These are phyloP conservation scores for Metarhizium robertsii DNA, from an alignment of 2,329 filamentous ascomycete genomes.

Conservation along the genomic window DNA sequence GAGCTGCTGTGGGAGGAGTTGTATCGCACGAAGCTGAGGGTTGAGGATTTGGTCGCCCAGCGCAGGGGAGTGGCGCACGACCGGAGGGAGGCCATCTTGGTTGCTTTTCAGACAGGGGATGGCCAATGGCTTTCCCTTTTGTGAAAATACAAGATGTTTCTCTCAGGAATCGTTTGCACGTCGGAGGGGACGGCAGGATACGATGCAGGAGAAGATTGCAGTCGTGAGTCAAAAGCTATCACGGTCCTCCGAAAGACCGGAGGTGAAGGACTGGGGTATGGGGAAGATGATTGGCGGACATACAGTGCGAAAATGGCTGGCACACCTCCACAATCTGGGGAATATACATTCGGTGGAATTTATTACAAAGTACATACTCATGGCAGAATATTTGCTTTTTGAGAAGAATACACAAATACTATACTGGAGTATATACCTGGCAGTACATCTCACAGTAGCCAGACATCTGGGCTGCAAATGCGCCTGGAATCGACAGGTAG, in stretches of 20 bases:
- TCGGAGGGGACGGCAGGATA: neutral
- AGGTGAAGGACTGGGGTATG: conserved; percentile 3
- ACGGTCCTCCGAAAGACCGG: conserved; percentile 11
- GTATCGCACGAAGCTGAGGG: conserved; percentile 23
- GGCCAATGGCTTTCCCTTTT: neutral
- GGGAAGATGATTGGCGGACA: neutral
- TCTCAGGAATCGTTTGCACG: neutral
- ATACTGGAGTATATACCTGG: no score
- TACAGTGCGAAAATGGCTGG: neutral
- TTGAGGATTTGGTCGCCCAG: conserved; percentile 21
- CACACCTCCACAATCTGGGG: no score
- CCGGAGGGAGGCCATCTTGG: conserved; percentile 36
- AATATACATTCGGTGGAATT: no score
- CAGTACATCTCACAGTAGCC: no score
- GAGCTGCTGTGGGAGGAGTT: conserved; percentile 52
- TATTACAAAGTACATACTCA: neutral
- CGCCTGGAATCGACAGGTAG: no score
- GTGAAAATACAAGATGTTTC: neutral
- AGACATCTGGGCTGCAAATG: no score
- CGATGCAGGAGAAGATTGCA: neutral
- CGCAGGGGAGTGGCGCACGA: conserved; percentile 30
- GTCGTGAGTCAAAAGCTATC: neutral
- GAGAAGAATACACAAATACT: no score
- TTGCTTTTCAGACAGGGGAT: neutral
- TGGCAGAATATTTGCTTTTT: no score